Base-by-base conservation (phyloP, 805 yeast genomes). In the Saccharomycopsis sp. region DNA sequence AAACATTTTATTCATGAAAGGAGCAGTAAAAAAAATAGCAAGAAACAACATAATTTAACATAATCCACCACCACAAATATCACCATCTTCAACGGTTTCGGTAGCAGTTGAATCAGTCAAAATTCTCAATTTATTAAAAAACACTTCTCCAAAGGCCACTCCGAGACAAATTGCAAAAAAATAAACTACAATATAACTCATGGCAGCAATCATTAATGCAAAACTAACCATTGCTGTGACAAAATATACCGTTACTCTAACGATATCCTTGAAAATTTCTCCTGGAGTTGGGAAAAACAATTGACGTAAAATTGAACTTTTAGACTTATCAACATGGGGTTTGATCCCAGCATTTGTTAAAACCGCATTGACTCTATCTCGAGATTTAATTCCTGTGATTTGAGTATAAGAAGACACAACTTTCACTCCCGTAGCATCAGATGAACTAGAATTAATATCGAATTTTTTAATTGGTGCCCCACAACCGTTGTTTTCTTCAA, bases 141-240 rank as follows among this genome's bases (percentile, higher is more conserved):
- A 69, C 33, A 81, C 73, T 51, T 81, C 83, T 28, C 85, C 84
- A 42, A 79, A 61, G 1, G 87, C 69, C 44, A 79, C 61, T 9
- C 94, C 94, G 14, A 76, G 51, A 14, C 78, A 72, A 23, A 79
- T 76, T 2, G 84, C 89, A 59, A 82, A 82, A 57, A 82, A 78
- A 49, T 82, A 82, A 0, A 74, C 59, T 34, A 79, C 49, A 6
- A 79, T 69, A 54, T 66, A 81, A 31, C 80, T 66, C 94, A 82
- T 82, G 4, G 81, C 80, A 13, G 76, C 87, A 61, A 82, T 67
- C 94, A 82, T 82, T 51, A 82, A 59, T 27, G 79, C 79, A 53
- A 76, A 82, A 10, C 81, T 78, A 36, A 82, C 54, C 67, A 80
- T 63, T 17, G 82, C 79, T 2, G 82, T 72, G 14, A 74, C 54